Evolutionary conservation across 73 alveolate species (phyloP).

Genomic region (Effrenium voratum): DNA sequence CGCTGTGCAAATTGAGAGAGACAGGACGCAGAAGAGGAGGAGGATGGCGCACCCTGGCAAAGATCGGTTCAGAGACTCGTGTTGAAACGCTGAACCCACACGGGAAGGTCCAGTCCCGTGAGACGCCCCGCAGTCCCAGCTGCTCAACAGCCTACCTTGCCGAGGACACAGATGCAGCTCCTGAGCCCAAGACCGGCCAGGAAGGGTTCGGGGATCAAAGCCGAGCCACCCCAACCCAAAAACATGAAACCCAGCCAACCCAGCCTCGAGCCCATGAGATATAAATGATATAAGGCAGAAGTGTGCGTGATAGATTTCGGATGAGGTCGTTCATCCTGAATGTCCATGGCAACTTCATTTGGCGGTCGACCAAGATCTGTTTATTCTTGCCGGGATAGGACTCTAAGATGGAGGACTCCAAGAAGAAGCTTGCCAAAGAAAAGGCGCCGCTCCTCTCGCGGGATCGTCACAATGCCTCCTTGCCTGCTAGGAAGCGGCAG

Average conservation of each 20-base stretch:
- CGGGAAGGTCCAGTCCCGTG: too few relatives aligned
- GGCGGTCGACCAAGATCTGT: neutral
- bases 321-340: too few relatives aligned
- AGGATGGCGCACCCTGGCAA: too few relatives aligned
- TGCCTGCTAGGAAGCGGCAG: neutral
- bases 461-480: neutral
- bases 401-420: neutral
- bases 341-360: too few relatives aligned
- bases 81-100: neutral
- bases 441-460: neutral
- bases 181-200: conserved; percentile 9
- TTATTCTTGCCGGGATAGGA: neutral
- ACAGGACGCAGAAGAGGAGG: conserved; percentile 13
- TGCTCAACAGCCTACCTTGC: neutral
- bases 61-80: too few relatives aligned
- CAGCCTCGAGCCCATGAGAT: too few relatives aligned
- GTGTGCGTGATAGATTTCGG: too few relatives aligned
- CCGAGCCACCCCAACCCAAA: too few relatives aligned
- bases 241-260: too few relatives aligned
- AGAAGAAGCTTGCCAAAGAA: conserved; percentile 40
- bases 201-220: too few relatives aligned
- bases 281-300: too few relatives aligned
- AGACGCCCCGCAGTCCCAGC: too few relatives aligned
- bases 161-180: conserved; percentile 5
- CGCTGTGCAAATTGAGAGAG: neutral